phyloP scores from a whole-genome alignment of 2,329 filamentous ascomycete species.

The Aureobasidium sp. region DNA sequence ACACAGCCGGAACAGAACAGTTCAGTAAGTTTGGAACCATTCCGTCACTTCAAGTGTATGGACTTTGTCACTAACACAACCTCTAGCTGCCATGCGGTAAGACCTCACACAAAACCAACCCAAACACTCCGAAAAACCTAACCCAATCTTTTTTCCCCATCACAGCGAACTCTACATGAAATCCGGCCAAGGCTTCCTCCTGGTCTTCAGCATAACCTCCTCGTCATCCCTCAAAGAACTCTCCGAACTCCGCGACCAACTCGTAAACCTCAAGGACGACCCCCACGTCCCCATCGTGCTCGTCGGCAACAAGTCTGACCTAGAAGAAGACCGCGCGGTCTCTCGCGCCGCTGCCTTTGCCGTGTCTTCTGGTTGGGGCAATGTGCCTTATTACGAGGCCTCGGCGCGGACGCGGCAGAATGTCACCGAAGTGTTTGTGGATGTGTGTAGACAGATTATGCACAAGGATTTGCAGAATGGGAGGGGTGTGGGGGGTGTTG shows the following conservation, averaged over 20 bases:
- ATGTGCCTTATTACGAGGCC: slow-evolving; percentile 84
- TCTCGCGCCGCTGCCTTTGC: slow-evolving; percentile 73
- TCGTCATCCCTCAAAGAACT: slow-evolving; percentile 77
- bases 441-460: slow-evolving; percentile 34
- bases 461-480: slow-evolving; percentile 19
- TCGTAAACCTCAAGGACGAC: slow-evolving; percentile 84
- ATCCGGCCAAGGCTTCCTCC: slow-evolving; percentile 81
- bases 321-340: slow-evolving; percentile 77
- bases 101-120: background rate
- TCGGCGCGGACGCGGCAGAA: slow-evolving; percentile 77
- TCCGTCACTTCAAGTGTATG: too few species aligned
- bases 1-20: slow-evolving; percentile 87
- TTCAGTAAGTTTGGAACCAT: too few species aligned
- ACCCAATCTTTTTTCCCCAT: background rate
- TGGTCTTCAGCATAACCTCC: slow-evolving; percentile 89
- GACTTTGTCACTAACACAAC: too few species aligned
- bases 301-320: slow-evolving; percentile 84
- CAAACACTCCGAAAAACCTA: background rate
- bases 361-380: slow-evolving; percentile 79
- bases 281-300: slow-evolving; percentile 69
- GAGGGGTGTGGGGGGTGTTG: background rate
- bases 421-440: slow-evolving; percentile 75
- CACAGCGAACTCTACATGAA: slow-evolving; percentile 81
- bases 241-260: slow-evolving; percentile 75
- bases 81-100: slow-evolving; percentile 52